Evolutionary conservation across 2,329 filamentous ascomycete genomes (phyloP), one percentile per base, ranked within the genome.

Genomic region (Mollisiaceae sp.): DNA sequence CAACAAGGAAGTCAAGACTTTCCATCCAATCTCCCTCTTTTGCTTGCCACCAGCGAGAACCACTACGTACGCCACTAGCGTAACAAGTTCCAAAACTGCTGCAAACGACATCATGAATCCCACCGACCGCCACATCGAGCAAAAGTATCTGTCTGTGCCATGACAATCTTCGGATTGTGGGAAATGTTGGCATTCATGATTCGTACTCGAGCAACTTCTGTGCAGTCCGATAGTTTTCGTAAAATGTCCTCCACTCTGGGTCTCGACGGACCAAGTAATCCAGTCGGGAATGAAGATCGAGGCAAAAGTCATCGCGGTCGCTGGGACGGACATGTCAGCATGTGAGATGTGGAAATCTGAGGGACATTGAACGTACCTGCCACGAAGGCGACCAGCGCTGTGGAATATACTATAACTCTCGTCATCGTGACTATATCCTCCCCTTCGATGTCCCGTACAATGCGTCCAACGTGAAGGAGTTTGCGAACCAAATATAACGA

Each of bases 91-190:
- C 45, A 95, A 77, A n/a, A 97, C 88, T 43, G 93, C 86, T 8
- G 91, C 86, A 72, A 97, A 91, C 60, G 89, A 91, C 81, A 97
- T 93, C 69, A 97, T 79, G 79, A 97, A 98, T 27, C 92, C 93
- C 41, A 93, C 89, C 32, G 89, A 92, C 65, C 91, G 86, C 94
- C 94, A 99, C 85, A 96, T 91, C 73, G 89, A 91, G 82, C 95
- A 98, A 80, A 98, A 97, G 74, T 89, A 87, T 60, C 87, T 84
- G 60, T 87, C 85, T 2, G 59, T 55, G 12, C 66, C 70, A 41
- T 68, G 59, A 78, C 92, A 94, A 76, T 92, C 89, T 64, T 86
- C 82, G 62, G 85, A 80, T 69, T 84, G 82, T 3, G 92, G 92
- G 77, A 93, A 95, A 38, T 82, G 79, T 27, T 82, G 82, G 77